Conservation (phyloP, 139 green algal genomes). For the Haematococcus lacustris region DNA sequence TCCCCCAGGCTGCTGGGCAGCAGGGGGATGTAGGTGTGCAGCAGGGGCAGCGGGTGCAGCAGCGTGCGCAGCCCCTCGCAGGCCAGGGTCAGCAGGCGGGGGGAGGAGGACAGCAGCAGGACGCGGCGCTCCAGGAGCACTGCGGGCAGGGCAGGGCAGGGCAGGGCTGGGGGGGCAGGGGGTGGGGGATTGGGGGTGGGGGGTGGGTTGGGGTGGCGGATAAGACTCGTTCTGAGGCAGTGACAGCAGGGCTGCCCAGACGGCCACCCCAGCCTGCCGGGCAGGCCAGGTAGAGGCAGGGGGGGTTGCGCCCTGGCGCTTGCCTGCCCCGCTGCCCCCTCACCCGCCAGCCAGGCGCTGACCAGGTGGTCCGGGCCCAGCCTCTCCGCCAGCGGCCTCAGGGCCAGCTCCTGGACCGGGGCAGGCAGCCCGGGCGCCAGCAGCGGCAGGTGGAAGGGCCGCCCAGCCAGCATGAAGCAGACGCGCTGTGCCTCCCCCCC, state of each 20-base stretch:
- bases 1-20: constrained; percentile 33
- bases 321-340: neutral
- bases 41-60: constrained; percentile 28
- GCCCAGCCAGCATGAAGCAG: constrained; percentile 15
- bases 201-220: no score
- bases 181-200: neutral
- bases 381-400: constrained; percentile 29
- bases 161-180: neutral
- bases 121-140: constrained; percentile 45
- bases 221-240: neutral
- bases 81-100: constrained; percentile 27
- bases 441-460: neutral
- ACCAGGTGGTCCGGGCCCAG: constrained; percentile 26
- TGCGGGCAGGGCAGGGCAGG: neutral
- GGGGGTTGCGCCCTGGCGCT: neutral
- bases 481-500: constrained; percentile 8
- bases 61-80: constrained; percentile 33
- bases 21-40: constrained; percentile 51
- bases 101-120: constrained; percentile 22
- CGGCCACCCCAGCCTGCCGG: neutral
- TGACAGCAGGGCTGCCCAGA: neutral
- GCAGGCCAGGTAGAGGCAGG: neutral
- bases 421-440: neutral
- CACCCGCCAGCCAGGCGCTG: constrained; percentile 27
- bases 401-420: constrained; percentile 20